Base-by-base conservation (phyloP, 2,329 filamentous ascomycete species). In the Thielaviopsis euricoi region DNA sequence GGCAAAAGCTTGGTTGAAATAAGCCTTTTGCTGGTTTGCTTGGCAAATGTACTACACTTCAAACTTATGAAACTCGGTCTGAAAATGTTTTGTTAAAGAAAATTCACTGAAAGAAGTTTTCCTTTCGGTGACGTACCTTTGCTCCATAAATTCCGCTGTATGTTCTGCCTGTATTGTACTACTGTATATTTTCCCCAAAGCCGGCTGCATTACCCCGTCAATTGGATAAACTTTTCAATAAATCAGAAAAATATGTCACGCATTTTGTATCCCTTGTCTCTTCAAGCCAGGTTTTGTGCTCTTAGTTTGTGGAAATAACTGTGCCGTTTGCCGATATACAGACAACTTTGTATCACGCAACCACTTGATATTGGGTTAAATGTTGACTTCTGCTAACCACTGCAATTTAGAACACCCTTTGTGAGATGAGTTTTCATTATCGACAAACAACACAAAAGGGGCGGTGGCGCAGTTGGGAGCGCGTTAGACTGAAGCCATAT, bases 401-500 rank as follows among this genome's bases (percentile, higher is more conserved):
- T 15, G 7, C 13, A 10, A 5, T 13, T 15, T 43, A 6, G 12
- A 33, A 33, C 29, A 10, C 12, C 7, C 29, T 10, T 33, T 33
- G 5, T 33, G 9, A 33, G 29, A 33, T 10, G 29, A n/a, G n/a
- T 10, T 33, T 33, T 33, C 2, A 10, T 10, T n/a, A 2, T 15
- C 17, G 13, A 43, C 17, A n/a, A 6, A 2, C 37, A n/a, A 43
- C 13, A 48, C 7, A 19, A 19, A 6, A 19, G 53, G 53, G 53
- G 53, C 37, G 53, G 43, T 55, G 53, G 53, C 53, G 53, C 53
- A 55, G 53, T 55, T 55, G 53, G 53, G 53, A 55, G 53, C 53
- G 40, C 53, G 53, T 55, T 55, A 55, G 53, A 55, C 53, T 55
- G 53, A 55, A 55, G 53, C 43, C 7, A 48, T 48, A 55, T 7